phyloP scores from a whole-genome alignment of 1,139 yeast genomes.

The Nematodospora anomalae region DNA sequence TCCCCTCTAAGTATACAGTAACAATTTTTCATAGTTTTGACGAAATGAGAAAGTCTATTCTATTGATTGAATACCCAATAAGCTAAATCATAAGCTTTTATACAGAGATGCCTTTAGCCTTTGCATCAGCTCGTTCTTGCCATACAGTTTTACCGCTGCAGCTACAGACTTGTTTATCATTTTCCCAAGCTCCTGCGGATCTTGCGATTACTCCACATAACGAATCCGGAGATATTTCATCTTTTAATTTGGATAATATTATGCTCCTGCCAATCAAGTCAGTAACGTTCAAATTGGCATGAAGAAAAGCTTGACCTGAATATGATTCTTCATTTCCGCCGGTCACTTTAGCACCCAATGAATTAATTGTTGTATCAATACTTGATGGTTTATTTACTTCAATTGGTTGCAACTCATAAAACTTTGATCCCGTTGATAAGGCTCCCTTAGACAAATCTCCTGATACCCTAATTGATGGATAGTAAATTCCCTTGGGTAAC shows the following conservation, averaged over 20 bases:
- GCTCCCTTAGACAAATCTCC: conserved; percentile 84
- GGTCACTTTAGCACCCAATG: conserved; percentile 38
- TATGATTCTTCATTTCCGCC: conserved; percentile 20
- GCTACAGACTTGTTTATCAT: conserved; percentile 87
- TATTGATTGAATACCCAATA: too few species aligned
- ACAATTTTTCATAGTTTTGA: too few species aligned
- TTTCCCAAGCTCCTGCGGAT: conserved; percentile 97
- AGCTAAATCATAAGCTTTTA: too few species aligned
- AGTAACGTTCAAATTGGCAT: conserved; percentile 54
- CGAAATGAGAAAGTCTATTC: too few species aligned
- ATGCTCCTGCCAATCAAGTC: conserved; percentile 82
- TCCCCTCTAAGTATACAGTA: too few species aligned
- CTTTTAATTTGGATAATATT: conserved; percentile 51
- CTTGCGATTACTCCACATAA: conserved; percentile 89
- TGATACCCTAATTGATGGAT: conserved; percentile 63
- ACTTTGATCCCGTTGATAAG: conserved; percentile 58
- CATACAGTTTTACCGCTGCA: conserved; percentile 95
- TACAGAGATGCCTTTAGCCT: conserved; percentile 47
- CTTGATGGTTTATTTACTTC: conserved; percentile 40
- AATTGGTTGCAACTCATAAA: conserved; percentile 50
- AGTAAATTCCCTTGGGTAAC: conserved; percentile 60
- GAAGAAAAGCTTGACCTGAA: conserved; percentile 66
- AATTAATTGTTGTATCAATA: conserved; percentile 33
- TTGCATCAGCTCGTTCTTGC: conserved; percentile 87
- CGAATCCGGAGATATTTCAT: conserved; percentile 42